Evolutionary conservation across 2,329 filamentous ascomycete genomes (phyloP).

Genomic region (Fonsecaea nubica): DNA sequence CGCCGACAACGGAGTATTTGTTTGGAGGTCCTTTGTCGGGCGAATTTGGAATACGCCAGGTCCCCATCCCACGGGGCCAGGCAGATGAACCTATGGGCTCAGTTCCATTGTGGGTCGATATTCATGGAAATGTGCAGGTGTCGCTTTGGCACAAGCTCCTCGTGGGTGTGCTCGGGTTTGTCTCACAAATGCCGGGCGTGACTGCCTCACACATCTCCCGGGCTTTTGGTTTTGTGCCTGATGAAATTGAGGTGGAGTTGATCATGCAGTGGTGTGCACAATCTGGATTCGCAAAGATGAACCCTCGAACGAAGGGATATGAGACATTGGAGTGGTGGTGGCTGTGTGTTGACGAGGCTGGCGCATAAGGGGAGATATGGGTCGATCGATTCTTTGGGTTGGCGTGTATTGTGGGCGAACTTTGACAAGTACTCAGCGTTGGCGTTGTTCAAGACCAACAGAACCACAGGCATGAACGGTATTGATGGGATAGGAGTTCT

Average conservation of each 20-base stretch:
- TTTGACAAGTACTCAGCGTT: neutral
- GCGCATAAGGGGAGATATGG: neutral
- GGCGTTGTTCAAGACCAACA: neutral
- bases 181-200: slow-evolving; percentile 52
- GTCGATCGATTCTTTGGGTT: neutral
- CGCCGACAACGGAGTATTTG: slow-evolving; percentile 47
- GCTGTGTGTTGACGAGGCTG: slow-evolving; percentile 42
- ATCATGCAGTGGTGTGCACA: slow-evolving; percentile 29
- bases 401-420: too few relatives aligned
- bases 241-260: slow-evolving; percentile 26
- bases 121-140: slow-evolving; percentile 50
- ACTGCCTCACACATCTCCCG: slow-evolving; percentile 45
- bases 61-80: slow-evolving; percentile 43
- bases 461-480: neutral
- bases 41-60: slow-evolving; percentile 18
- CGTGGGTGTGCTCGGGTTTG: slow-evolving; percentile 50
- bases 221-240: slow-evolving; percentile 26
- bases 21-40: slow-evolving; percentile 49
- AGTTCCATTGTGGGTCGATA: slow-evolving; percentile 58
- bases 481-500: neutral
- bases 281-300: slow-evolving; percentile 30
- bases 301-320: slow-evolving; percentile 41
- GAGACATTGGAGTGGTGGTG: slow-evolving; percentile 51
- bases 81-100: slow-evolving; percentile 37
- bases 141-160: slow-evolving; percentile 52